Base-by-base conservation (phyloP, 2,329 filamentous ascomycete species). In the Talaromyces sp. region DNA sequence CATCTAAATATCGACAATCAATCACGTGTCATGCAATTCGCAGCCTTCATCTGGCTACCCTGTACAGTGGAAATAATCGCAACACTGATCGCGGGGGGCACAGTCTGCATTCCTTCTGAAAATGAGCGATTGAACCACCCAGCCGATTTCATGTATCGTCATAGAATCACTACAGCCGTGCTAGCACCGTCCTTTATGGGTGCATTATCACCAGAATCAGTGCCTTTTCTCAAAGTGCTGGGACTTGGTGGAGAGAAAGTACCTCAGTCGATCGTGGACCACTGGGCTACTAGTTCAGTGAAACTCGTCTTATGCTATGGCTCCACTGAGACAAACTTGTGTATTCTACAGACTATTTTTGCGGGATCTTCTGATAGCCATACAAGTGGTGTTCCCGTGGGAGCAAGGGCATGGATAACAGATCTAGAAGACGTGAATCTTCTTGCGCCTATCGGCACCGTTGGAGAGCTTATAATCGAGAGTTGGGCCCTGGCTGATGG, bases 401-500 rank as follows among this genome's bases (percentile, higher is more conserved):
- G 29, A 10, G 29, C 29, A 31, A 31, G 29, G 8, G 57, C 51
- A 27, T 59, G 57, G 57, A 26, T 59, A 8, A 24, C 48, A 21
- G 19, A 27, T 9, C 52, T 31, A 32, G 54, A 35, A 3, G 19
- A 31, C 24, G 24, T 54, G 2, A 27, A 59, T n/a, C 29, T 35
- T 54, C 60, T 65, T 1, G 31, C 67, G 2, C 73, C 76, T 1
- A 61, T 77, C n/a, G 76, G 76, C 3, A 70, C 72, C 2, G 65
- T 77, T 10, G 77, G 76, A 5, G 77, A 80, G 59, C 65, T 79
- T 0, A 51, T 77, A 3, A 65, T 79, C 1, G 75, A 79, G 62
- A 76, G 77, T 0, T 66, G 69, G 1, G 67, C 66, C 2, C 59
- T 75, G 1, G 66, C 62, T 7, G 59, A 65, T 43, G 69, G 69